These are phyloP conservation scores for Penicillium sp. DNA, from an alignment of 2,329 filamentous ascomycete genomes.

Conservation along the genomic window DNA sequence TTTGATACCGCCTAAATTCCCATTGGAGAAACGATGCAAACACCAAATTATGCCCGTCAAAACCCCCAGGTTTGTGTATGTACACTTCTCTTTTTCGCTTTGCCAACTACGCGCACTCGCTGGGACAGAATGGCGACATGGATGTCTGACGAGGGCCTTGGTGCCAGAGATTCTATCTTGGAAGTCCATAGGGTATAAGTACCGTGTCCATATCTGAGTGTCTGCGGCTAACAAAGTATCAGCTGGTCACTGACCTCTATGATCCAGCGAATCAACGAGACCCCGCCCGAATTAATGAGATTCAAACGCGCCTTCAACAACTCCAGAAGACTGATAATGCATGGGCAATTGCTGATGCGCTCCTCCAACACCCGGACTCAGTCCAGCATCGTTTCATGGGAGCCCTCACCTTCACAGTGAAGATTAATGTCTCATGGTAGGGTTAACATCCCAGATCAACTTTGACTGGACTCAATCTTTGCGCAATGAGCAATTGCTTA, in stretches of 20 bases:
- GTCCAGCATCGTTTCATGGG: conserved; percentile 82
- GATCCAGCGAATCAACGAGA: conserved; percentile 47
- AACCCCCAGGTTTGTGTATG: conserved; percentile 10
- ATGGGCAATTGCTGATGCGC: conserved; percentile 78
- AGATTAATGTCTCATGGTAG: conserved; percentile 87
- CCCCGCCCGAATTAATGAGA: conserved; percentile 47
- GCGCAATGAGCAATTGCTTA: background rate
- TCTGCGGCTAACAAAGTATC: conserved; percentile 8
- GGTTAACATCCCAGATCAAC: conserved; percentile 17
- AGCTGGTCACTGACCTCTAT: conserved; percentile 45
- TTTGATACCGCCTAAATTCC: background rate
- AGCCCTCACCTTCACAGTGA: conserved; percentile 87
- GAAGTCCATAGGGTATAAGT: conserved; percentile 18
- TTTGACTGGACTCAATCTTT: no score
- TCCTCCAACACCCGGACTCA: conserved; percentile 67
- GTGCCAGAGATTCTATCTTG: conserved; percentile 9
- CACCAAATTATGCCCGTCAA: conserved; percentile 8
- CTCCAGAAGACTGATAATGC: conserved; percentile 77
- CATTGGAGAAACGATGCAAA: conserved; percentile 1
- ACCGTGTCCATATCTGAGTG: background rate
- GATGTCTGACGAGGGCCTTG: conserved; percentile 8
- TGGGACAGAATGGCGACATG: conserved; percentile 13
- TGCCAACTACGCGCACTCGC: conserved; percentile 1
- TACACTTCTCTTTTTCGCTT: conserved; percentile 5
- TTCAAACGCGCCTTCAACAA: conserved; percentile 73